A percentile compares a stretch with the other conserved stretches of the same genome.
Conservation (phyloP, 139 green algal species). For the Tetradesmus lagerheimii region DNA sequence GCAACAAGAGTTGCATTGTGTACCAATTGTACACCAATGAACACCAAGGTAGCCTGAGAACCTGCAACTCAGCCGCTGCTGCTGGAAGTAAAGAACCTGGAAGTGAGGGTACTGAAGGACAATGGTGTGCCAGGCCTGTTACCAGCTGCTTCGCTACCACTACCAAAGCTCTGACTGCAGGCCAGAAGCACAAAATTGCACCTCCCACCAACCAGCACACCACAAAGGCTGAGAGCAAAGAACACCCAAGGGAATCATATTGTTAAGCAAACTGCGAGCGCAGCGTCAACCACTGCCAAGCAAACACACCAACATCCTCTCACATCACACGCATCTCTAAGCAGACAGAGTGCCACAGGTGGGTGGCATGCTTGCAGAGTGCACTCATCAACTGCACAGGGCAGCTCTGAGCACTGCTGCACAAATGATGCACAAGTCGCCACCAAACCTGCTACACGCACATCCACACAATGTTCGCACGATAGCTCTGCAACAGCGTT, state of each 20-base stretch:
- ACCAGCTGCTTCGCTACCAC: too few relatives aligned
- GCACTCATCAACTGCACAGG: not conserved
- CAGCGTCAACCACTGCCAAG: not conserved
- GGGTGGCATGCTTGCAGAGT: not conserved
- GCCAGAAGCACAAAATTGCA: not conserved
- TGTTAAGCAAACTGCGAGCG: constrained; percentile 8
- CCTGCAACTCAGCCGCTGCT: too few relatives aligned
- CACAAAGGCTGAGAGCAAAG: not conserved
- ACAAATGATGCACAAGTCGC: constrained; percentile 1
- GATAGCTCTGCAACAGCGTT: not conserved
- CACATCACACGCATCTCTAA: not conserved
- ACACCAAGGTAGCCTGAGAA: too few relatives aligned
- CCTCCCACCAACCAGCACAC: not conserved
- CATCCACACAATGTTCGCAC: not conserved
- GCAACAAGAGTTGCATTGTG: too few relatives aligned
- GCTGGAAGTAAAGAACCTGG: too few relatives aligned
- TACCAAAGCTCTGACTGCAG: too few relatives aligned
- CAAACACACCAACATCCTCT: not conserved
- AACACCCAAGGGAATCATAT: not conserved
- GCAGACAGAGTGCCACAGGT: not conserved
- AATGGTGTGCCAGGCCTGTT: too few relatives aligned
- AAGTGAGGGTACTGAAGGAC: too few relatives aligned
- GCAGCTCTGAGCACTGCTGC: constrained; percentile 24
- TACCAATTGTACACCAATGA: too few relatives aligned
- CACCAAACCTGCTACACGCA: not conserved